Base-by-base conservation (phyloP, 2,329 filamentous ascomycete species). In the Keithomyces neogunnii region DNA sequence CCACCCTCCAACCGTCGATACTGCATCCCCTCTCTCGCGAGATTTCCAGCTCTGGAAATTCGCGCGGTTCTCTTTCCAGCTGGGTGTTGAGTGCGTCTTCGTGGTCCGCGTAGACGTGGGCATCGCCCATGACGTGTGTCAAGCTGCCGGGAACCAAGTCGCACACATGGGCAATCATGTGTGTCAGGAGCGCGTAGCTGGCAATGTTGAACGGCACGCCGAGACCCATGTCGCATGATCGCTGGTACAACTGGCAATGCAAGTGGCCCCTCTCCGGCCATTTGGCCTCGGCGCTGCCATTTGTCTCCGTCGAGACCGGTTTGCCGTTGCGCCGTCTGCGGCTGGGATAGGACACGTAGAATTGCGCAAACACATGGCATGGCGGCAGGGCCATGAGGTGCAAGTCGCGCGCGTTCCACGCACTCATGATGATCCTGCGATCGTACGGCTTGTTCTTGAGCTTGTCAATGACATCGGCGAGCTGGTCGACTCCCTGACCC, bases 131-230 rank as follows among this genome's bases (percentile, higher is more conserved):
- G 47, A 90, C 90, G 69, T 97, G 93, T 39, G 90, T 93, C 55
- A 99, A 77, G 48, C 82, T 92, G 0, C 92, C 93, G 0, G 93
- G 90, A 1, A 88, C 80, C 50, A 99, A 70, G 59, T 91, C 85
- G 63, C 87, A 90, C 9, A 87, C 89, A 64, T 91, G 85, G 1
- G 93, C 92, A 45, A 99, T 73, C 86, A 99, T 97, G 68, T 97
- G 91, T 42, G 91, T 96, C 40, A 99, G 74, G 51, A 99, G 74
- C 35, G 93, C 90, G 70, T 99, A 99, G 57, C 82, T 88, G 1
- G 92, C 93, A 62, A 99, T 97, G 67, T 99, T 99, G 75, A 99
- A 99, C 1, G 93, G 93, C 28, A 97, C 90, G 6, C 91, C 93
- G 1, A 99, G 82, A 0, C 93, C 93, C 89, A 97, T 96, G 66